Conservation (phyloP, 2,329 filamentous ascomycete species). For the Fusarium floridanum region DNA sequence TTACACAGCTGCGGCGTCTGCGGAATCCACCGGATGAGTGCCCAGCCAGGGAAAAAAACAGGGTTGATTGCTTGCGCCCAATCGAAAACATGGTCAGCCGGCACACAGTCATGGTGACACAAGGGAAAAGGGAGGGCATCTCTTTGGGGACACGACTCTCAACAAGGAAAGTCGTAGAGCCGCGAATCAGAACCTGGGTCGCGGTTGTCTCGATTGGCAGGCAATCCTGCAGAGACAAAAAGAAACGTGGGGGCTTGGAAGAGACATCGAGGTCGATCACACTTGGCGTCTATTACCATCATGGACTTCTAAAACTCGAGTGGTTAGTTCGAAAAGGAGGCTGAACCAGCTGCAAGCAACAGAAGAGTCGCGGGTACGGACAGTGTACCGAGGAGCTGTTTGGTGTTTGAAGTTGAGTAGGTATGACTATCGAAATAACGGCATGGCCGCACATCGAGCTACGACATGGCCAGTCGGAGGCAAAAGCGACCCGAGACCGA, state of each 20-base stretch:
- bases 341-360: background rate
- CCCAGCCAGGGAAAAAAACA: conserved; percentile 2
- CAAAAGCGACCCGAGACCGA: background rate
- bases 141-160: conserved; percentile 1
- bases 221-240: conserved; percentile 3
- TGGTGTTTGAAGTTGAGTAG: background rate
- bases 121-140: background rate
- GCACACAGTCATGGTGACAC: conserved; percentile 25
- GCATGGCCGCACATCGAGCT: background rate
- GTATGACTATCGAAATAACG: background rate
- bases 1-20: conserved; percentile 32
- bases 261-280: conserved; percentile 8
- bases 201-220: conserved; percentile 12
- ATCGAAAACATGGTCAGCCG: conserved; percentile 6
- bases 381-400: background rate
- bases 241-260: conserved; percentile 10
- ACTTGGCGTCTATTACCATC: conserved; percentile 2
- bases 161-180: conserved; percentile 1
- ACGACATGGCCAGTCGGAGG: background rate
- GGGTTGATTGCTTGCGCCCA: background rate
- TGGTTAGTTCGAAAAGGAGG: background rate
- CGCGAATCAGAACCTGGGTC: conserved; percentile 3
- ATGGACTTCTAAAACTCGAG: background rate
- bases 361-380: background rate
- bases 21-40: conserved; percentile 19